phyloP scores from a whole-genome alignment of 2,329 filamentous ascomycete genomes.

The Orbilia javanica region DNA sequence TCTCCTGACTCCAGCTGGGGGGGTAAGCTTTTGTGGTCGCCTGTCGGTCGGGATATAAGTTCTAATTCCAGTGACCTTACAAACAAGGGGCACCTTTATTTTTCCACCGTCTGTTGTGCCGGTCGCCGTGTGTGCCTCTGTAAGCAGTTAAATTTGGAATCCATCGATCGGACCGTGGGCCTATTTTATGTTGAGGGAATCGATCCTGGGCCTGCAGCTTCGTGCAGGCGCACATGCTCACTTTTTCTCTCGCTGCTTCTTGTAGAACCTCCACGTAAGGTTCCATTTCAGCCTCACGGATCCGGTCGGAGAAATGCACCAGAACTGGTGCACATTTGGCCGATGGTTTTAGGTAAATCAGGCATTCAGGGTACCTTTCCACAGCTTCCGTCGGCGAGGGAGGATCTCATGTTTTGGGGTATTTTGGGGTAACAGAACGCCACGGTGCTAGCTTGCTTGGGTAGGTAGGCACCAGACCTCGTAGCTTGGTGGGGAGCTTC shows the following conservation, averaged over 20 bases:
- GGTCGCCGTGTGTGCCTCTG: constrained; percentile 9
- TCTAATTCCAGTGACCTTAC: constrained; percentile 27
- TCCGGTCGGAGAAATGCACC: constrained; percentile 19
- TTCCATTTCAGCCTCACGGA: constrained; percentile 23
- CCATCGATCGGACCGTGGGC: constrained; percentile 27
- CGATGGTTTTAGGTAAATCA: constrained; percentile 27
- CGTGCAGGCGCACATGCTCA: constrained; percentile 26
- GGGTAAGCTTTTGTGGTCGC: background rate
- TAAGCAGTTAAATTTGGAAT: constrained; percentile 41
- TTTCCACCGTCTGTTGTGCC: constrained; percentile 1
- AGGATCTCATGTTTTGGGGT: background rate
- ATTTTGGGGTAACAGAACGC: constrained; percentile 5
- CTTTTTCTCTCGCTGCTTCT: background rate
- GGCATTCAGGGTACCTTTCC: background rate
- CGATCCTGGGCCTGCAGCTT: constrained; percentile 16
- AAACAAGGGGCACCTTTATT: background rate
- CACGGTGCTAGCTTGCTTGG: constrained; percentile 23
- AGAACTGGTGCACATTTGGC: constrained; percentile 10
- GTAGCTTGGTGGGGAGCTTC: background rate
- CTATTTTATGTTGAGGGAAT: constrained; percentile 25
- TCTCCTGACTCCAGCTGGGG: constrained; percentile 29
- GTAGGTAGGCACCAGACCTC: constrained; percentile 17
- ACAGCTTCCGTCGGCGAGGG: constrained; percentile 16
- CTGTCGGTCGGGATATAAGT: constrained; percentile 29
- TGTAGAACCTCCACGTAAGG: constrained; percentile 25